phyloP scores from a whole-genome alignment of 2,329 filamentous ascomycete species.

The Drechslerella coelobrocha region DNA sequence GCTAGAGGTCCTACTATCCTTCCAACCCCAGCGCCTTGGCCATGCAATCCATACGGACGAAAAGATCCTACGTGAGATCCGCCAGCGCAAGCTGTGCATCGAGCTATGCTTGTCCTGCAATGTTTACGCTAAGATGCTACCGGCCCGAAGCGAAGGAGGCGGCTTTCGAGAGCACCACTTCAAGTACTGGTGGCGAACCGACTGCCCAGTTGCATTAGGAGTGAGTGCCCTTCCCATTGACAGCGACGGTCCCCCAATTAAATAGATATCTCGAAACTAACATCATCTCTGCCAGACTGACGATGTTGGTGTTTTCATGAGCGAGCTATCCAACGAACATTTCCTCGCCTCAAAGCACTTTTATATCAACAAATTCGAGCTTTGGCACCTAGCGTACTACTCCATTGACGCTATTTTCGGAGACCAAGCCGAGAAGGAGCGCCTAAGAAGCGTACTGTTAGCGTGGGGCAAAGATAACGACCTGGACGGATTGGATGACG shows the following conservation, averaged over 20 bases:
- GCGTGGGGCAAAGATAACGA: conserved; percentile 53
- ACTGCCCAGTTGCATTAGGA: conserved; percentile 70
- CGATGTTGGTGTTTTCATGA: conserved; percentile 82
- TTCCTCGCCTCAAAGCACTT: conserved; percentile 75
- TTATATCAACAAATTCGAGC: conserved; percentile 61
- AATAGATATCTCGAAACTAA: not conserved
- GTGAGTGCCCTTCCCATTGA: conserved; percentile 63
- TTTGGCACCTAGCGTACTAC: conserved; percentile 67
- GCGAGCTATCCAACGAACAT: conserved; percentile 78
- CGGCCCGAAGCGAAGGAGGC: conserved; percentile 60
- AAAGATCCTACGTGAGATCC: conserved; percentile 66
- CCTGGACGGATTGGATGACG: conserved; percentile 29
- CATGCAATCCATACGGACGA: conserved; percentile 79
- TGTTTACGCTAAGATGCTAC: conserved; percentile 75
- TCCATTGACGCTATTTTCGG: conserved; percentile 73
- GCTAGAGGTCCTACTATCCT: conserved; percentile 69
- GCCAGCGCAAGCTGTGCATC: conserved; percentile 66
- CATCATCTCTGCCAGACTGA: conserved; percentile 68
- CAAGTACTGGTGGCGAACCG: conserved; percentile 70
- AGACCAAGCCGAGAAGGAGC: conserved; percentile 67
- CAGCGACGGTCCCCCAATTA: not conserved
- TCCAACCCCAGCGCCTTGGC: conserved; percentile 72
- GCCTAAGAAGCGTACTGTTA: conserved; percentile 65
- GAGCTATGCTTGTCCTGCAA: conserved; percentile 84
- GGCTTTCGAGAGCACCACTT: conserved; percentile 74